These are phyloP conservation scores for Colletotrichum destructivum DNA, from an alignment of 2,329 filamentous ascomycete species.

Conservation along the genomic window DNA sequence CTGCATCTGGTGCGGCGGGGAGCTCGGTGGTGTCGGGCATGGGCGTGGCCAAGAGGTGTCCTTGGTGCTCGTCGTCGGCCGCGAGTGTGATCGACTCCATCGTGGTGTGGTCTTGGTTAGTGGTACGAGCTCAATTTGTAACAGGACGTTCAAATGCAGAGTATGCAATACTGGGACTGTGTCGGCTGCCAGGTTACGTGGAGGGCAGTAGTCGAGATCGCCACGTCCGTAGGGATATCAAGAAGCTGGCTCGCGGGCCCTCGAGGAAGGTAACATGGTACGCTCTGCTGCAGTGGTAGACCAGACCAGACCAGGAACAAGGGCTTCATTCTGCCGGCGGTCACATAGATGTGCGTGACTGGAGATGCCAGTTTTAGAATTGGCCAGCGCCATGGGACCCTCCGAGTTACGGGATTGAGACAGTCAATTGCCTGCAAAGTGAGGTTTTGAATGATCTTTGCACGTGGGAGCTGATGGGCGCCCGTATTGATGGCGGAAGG, in stretches of 20 bases:
- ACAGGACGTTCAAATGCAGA: background rate
- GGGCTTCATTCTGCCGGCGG: too few species aligned
- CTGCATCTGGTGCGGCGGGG: background rate
- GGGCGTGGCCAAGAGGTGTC: background rate
- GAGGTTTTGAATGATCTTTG: background rate
- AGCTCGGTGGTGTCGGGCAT: background rate
- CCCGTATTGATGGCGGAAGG: background rate
- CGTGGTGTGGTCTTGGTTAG: background rate
- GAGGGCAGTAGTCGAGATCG: background rate
- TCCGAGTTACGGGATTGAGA: too few species aligned
- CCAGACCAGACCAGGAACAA: too few species aligned
- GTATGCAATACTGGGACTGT: background rate
- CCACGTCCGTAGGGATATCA: background rate
- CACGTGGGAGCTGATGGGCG: background rate
- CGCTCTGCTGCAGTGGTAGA: background rate
- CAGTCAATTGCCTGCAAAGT: background rate
- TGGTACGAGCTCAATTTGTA: background rate
- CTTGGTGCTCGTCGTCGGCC: background rate
- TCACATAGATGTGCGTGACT: too few species aligned
- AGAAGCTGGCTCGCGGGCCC: too few species aligned
- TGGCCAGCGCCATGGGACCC: background rate
- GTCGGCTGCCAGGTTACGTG: background rate
- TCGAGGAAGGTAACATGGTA: background rate
- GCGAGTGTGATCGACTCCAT: background rate
- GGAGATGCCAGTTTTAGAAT: background rate